A percentile compares a stretch with the other conserved stretches of the same genome.
These are phyloP conservation scores for Trichoderma parareesei DNA, from an alignment of 495 filamentous ascomycete species.

Conservation along the genomic window DNA sequence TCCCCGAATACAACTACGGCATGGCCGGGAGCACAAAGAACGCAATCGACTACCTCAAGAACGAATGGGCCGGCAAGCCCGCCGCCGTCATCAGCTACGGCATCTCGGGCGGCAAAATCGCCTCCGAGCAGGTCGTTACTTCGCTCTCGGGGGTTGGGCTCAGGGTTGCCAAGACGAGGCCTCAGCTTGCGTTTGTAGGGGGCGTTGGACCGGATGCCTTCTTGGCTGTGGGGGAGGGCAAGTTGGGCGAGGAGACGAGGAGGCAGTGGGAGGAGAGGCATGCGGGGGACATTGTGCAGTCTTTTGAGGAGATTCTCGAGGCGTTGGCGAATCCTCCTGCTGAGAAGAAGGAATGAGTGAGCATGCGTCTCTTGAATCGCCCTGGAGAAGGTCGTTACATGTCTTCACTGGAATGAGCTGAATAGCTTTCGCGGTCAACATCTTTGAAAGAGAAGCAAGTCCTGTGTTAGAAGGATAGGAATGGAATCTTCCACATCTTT, in stretches of 20 bases:
- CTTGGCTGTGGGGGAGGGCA: slow-evolving; percentile 22
- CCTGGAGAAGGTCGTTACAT: no score
- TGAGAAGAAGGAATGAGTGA: background rate
- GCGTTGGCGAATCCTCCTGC: background rate
- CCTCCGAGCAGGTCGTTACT: slow-evolving; percentile 29
- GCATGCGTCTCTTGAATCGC: no score
- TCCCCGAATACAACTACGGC: slow-evolving; percentile 37
- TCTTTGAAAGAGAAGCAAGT: no score
- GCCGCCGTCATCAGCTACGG: slow-evolving; percentile 50
- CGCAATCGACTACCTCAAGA: slow-evolving; percentile 52
- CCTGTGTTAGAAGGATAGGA: no score
- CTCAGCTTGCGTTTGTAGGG: slow-evolving; percentile 22
- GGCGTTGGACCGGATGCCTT: slow-evolving; percentile 19
- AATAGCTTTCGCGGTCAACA: background rate
- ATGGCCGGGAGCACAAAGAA: slow-evolving; percentile 51
- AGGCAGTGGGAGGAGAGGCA: slow-evolving; percentile 25
- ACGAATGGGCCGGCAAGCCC: slow-evolving; percentile 55
- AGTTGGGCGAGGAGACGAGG: slow-evolving; percentile 19
- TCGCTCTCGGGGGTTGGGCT: slow-evolving; percentile 24
- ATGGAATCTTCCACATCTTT: no score
- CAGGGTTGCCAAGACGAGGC: slow-evolving; percentile 23
- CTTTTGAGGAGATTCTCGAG: slow-evolving; percentile 22
- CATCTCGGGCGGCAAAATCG: slow-evolving; percentile 38
- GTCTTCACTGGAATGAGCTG: background rate
- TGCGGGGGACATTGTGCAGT: slow-evolving; percentile 19